Base-by-base conservation (phyloP, 345 rosid genomes). In the Eucalyptus regnans region DNA sequence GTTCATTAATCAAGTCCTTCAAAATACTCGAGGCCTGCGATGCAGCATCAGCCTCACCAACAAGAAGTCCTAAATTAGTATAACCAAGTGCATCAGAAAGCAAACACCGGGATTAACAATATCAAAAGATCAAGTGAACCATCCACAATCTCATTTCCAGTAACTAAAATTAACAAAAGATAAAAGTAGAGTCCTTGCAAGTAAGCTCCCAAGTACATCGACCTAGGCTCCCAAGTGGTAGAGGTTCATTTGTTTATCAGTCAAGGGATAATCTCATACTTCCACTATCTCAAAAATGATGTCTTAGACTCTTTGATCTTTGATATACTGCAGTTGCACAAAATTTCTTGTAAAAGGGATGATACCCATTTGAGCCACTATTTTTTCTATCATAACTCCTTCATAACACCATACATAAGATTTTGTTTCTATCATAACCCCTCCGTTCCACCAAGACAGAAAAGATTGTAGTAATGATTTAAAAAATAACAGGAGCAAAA, bases 11-110 rank as follows among this genome's bases (percentile, higher is more conserved):
- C 95, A 97, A 89, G 88, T 96, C 94, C 92, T 91, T 97, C 86
- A 96, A 50, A 89, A 93, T 91, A 89, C 80, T 62, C 71, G 96
- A 93, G 89, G 96, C 95, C 88, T 92, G 93, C 49, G 95, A 93
- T 91, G 99, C 95, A 89, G 89, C 86, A 37, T 90, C 90, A 58
- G 92, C 92, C 90, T 90, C 92, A 52, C 90, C 94, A 90, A 90
- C 92, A 91, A 96, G 90, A 93, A 96, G 95, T 90, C 97, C 99
- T 97, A 90, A 50, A 90, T 33, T 88, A 92, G 46, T 81, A 89
- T 16, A n/a, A 51, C 31, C 86, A 64, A 46, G 85, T 64, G 58
- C 64, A 86, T 84, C 66, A 87, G 60, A 79, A 48, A 87, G n/a
- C 12, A 49, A 49, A 62, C 16, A 33, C n/a, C 8, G 2, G 16